Conservation (phyloP, 257 asterid genomes). For the Solanum arcanum region DNA sequence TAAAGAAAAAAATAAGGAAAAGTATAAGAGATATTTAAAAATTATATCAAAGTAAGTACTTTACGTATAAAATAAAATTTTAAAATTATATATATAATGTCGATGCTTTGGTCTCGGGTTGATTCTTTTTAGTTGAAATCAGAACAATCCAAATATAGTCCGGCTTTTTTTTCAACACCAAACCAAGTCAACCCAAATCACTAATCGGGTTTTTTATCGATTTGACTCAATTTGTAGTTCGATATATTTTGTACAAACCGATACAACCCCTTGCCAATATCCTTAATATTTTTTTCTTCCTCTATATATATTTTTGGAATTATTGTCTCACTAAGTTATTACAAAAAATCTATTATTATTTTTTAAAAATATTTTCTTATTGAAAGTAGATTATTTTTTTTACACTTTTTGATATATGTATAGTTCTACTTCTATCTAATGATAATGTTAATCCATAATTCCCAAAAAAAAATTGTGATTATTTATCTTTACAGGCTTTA, state of each 20-base stretch:
- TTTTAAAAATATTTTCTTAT: neutral
- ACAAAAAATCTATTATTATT: neutral
- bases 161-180: fast-evolving
- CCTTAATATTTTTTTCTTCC: neutral
- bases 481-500: neutral
- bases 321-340: neutral
- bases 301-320: neutral
- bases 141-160: no score
- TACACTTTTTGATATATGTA: neutral
- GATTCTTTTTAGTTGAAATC: no score
- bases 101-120: no score
- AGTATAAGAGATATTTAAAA: no score
- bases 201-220: fast-evolving
- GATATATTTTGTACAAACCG: no score
- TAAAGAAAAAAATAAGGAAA: no score
- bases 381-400: neutral
- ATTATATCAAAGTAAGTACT: no score
- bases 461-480: neutral
- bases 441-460: neutral
- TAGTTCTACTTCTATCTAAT: neutral
- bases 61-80: no score
- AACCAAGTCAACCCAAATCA: no score
- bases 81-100: no score
- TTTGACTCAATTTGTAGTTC: no score
- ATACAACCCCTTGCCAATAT: neutral